These are phyloP conservation scores for Hymenotorrendiella dingleyae DNA, from an alignment of 2,329 filamentous ascomycete genomes.

Conservation along the genomic window DNA sequence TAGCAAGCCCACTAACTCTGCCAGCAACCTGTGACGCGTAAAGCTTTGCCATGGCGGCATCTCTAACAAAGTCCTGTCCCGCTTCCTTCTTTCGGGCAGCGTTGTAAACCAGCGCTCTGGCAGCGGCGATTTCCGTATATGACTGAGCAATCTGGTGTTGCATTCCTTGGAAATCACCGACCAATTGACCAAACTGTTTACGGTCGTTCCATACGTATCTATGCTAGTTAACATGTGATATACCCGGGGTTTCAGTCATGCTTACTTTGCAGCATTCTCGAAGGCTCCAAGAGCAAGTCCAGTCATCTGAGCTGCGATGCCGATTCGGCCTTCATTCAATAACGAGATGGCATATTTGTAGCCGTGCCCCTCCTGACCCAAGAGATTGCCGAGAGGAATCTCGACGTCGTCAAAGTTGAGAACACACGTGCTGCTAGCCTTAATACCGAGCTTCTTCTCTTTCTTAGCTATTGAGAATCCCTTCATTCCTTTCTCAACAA, in stretches of 20 bases:
- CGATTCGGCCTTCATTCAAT: slow-evolving; percentile 94
- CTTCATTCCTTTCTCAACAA: slow-evolving; percentile 82
- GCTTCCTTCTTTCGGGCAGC: slow-evolving; percentile 97
- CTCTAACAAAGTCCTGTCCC: slow-evolving; percentile 87
- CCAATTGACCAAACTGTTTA: slow-evolving; percentile 87
- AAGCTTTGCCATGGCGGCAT: slow-evolving; percentile 97
- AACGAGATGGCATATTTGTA: slow-evolving; percentile 97
- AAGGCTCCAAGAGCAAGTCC: slow-evolving; percentile 90
- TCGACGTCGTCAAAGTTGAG: slow-evolving; percentile 96
- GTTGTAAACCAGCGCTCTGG: slow-evolving; percentile 89
- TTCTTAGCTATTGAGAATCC: slow-evolving; percentile 98
- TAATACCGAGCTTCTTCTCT: slow-evolving; percentile 99
- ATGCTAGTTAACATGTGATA: slow-evolving; percentile 14
- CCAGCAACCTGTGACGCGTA: slow-evolving; percentile 90
- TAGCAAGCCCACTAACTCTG: slow-evolving; percentile 73
- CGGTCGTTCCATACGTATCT: slow-evolving; percentile 97
- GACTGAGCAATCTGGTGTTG: slow-evolving; percentile 97
- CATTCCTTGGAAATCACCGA: slow-evolving; percentile 98
- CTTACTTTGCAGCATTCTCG: slow-evolving; percentile 80
- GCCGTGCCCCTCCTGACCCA: slow-evolving; percentile 83
- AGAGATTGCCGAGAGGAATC: slow-evolving; percentile 78
- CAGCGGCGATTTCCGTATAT: slow-evolving; percentile 88
- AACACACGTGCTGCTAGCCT: slow-evolving; percentile 91
- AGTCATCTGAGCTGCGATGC: slow-evolving; percentile 98
- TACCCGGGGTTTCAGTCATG: slow-evolving; percentile 10